Base-by-base conservation (phyloP, 306 rosid genomes). In the Coriaria nepalensis region DNA sequence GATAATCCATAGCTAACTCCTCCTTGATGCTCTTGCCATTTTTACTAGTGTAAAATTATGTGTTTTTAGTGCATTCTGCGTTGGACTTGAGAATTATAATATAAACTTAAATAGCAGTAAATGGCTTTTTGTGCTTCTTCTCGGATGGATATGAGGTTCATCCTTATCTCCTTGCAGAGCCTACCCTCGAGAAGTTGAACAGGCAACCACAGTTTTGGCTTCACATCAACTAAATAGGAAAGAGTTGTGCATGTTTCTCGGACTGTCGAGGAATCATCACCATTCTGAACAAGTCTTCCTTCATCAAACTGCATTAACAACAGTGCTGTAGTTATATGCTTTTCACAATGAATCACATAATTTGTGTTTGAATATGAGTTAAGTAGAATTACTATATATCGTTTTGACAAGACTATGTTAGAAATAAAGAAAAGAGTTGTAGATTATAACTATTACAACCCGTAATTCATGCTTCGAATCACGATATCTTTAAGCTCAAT, bases 181-280 rank as follows among this genome's bases (percentile, higher is more conserved):
- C 80, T 74, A 45, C 79, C 79, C 80, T 90, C 95, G 15, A 84
- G 65, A 4, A 90, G 85, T 49, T 41, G 53, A 49, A 90, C 77
- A 1, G 97, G 95, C 67, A 90, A 52, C 82, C 88, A 71, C 35
- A 71, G 55, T 70, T 90, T 84, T 7, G 97, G 97, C 86, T 75
- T 84, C 53, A 84, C 95, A 67, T 84, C 84, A 40, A 84, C 92
- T 13, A 53, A 11, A 43, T 90, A 90, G 0, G 79, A 66, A 43
- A 90, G 85, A 49, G 51, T 72, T 5, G 82, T 68, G 32, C 33
- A 57, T 15, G 33, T 37, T 47, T 67, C 68, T 62, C 6, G 57
- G 49, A 45, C 40, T 38, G 40, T 55, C 37, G 61, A 56, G 38
- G 46, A 38, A 54, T 55, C 74, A 7, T 10, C 42, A 11, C 63